phyloP scores from a whole-genome alignment of 257 asterid genomes.

The Nicotiana obtusifolia region DNA sequence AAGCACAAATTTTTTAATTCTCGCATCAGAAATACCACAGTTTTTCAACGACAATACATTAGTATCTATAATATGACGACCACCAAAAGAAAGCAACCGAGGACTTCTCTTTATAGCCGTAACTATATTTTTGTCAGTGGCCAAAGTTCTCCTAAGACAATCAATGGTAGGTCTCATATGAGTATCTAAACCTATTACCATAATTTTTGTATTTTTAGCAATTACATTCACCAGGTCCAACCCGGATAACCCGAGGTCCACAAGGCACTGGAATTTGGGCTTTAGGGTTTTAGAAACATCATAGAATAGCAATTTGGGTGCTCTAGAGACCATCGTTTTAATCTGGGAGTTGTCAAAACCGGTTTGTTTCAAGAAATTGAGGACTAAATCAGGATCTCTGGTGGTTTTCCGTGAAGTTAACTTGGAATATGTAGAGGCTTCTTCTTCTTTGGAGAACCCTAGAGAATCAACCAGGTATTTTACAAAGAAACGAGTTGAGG shows the following conservation, averaged over 20 bases:
- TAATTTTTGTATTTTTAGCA: not conserved
- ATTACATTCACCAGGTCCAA: not conserved
- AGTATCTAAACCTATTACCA: not conserved
- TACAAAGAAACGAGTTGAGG: not conserved
- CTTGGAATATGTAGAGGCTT: not conserved
- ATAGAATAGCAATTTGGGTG: not conserved
- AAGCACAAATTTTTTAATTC: not conserved
- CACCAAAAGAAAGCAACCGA: not conserved
- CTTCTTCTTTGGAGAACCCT: slow-evolving; percentile 16
- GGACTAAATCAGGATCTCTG: slow-evolving; percentile 3
- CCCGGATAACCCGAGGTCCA: not conserved
- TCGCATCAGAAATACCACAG: not conserved
- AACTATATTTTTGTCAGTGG: not conserved
- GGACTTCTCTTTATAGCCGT: not conserved
- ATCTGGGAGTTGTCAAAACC: slow-evolving; percentile 10
- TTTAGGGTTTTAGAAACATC: slow-evolving; percentile 10
- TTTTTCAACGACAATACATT: not conserved
- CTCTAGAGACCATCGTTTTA: not conserved
- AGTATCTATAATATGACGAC: not conserved
- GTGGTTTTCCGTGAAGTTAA: not conserved
- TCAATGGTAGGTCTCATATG: not conserved
- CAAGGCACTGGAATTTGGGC: slow-evolving; percentile 7
- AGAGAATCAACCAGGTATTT: slow-evolving; percentile 8
- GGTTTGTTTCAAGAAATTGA: slow-evolving; percentile 5
- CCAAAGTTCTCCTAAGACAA: not conserved